Evolutionary conservation across 148 eudicot species (phyloP).

Genomic region (Persicaria tinctoria): DNA sequence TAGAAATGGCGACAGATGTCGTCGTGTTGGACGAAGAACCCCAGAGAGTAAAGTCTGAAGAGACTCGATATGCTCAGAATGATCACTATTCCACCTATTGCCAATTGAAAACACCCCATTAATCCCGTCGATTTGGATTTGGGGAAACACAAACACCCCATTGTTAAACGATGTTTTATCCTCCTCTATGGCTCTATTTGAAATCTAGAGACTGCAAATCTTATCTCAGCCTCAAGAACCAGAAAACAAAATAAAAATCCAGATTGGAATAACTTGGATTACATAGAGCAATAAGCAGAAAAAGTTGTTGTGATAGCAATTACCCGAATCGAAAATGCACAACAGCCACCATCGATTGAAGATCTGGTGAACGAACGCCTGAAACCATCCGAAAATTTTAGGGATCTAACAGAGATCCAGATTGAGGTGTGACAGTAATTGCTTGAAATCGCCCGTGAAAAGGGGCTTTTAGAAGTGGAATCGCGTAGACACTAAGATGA

Average conservation of each 20-base stretch:
- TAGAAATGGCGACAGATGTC: slow-evolving; percentile 77
- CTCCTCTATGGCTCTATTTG: not conserved
- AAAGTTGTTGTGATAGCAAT: not conserved
- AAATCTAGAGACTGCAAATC: not conserved
- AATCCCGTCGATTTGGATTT: slow-evolving; percentile 46
- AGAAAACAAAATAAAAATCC: not conserved
- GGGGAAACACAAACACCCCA: slow-evolving; percentile 43
- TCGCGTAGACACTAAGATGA: not conserved
- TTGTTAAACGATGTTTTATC: slow-evolving; percentile 18
- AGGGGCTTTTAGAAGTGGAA: slow-evolving; percentile 3
- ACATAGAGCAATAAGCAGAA: not conserved
- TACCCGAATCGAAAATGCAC: not conserved
- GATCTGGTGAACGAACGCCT: not conserved
- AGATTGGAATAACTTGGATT: not conserved
- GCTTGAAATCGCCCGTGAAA: not conserved
- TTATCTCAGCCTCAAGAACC: too few species aligned
- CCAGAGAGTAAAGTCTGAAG: slow-evolving; percentile 63
- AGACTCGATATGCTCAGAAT: slow-evolving; percentile 69
- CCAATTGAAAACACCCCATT: slow-evolving; percentile 59
- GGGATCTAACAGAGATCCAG: too few species aligned
- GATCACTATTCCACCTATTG: slow-evolving; percentile 71
- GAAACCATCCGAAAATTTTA: too few species aligned
- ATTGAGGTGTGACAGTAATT: not conserved
- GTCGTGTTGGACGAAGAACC: slow-evolving; percentile 59
- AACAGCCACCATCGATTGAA: not conserved